These are phyloP conservation scores for Silene conica DNA, from an alignment of 148 eudicot genomes.

Conservation along the genomic window DNA sequence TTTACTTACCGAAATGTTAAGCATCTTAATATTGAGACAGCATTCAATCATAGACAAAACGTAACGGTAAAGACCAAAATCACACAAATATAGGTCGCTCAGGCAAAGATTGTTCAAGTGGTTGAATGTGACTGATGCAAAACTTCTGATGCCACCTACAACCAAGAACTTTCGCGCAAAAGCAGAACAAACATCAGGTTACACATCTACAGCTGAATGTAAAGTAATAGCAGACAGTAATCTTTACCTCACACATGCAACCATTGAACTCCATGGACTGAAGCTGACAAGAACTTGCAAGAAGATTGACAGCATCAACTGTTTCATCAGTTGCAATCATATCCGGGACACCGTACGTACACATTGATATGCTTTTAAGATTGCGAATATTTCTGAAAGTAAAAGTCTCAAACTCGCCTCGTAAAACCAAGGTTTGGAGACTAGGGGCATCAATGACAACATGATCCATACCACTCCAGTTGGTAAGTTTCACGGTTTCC, in stretches of 20 bases:
- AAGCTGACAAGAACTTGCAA: constrained; percentile 9
- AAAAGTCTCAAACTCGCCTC: neutral
- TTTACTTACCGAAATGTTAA: constrained; percentile 3
- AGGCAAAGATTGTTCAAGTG: neutral
- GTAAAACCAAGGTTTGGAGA: neutral
- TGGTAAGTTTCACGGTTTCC: constrained; percentile 12
- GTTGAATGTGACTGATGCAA: neutral
- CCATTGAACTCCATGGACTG: neutral
- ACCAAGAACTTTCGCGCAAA: neutral
- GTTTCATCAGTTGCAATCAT: neutral
- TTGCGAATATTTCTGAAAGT: constrained; percentile 1
- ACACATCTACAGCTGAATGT: neutral
- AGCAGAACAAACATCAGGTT: neutral
- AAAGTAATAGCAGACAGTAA: neutral
- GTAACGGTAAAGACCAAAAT: neutral
- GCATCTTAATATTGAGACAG: neutral
- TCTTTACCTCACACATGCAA: neutral
- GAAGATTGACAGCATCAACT: neutral
- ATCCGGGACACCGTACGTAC: too few relatives aligned
- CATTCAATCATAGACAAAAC: neutral
- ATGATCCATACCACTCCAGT: constrained; percentile 13
- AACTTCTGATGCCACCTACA: neutral
- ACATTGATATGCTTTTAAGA: neutral
- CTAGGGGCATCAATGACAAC: constrained; percentile 10
- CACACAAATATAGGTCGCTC: neutral